Evolutionary conservation across 768 basidiomycete genomes (phyloP), one percentile per base, ranked within the genome.

Genomic region (Auricularia sp.): DNA sequence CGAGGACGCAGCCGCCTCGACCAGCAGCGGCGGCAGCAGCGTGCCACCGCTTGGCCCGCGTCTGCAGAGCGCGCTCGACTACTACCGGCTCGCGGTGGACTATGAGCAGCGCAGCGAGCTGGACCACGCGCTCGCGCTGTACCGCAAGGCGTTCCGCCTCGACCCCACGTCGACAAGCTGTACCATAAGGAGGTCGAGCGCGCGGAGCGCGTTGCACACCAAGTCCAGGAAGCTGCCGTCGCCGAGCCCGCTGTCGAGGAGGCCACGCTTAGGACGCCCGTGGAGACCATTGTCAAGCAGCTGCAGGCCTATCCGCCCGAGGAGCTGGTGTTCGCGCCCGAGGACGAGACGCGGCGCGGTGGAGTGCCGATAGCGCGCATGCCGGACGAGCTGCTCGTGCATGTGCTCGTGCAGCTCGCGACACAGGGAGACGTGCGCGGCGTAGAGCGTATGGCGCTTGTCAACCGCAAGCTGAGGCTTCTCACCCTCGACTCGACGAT

Each of bases 141-240:
- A 96, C 70, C 85, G 91, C 10, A 83, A 84, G 67, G 91, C 91
- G 2, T 94, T 94, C 73, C 83, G 87, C 63, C 76, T 88, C 75
- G 83, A 94, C 66, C 87, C 42, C 78, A 89, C 66, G 89, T 94
- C 39, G 92, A 94, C 71, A 80, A 81, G 66, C 81, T 82, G 1
- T 93, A 89, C 74, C 78, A 82, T 66, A 78, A 79, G 51, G 61
- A 67, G 45, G 36, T 16, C 7, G 10, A 37, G 7, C 33, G 62
- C 37, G 39, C 34, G 1, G 59, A 36, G 13, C 37, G 35, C 33
- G 59, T 29, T 29, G 29, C 29, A 29, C 29, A 29, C 29, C 29
- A 29, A 29, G 29, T 61, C 39, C 29, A 45, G 37, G 13, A 13
- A 14, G 7, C 35, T 10, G 18, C 11, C 14, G 42, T 45, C n/a